Conservation (phyloP, 495 filamentous ascomycete species). For the Darksidea phi region DNA sequence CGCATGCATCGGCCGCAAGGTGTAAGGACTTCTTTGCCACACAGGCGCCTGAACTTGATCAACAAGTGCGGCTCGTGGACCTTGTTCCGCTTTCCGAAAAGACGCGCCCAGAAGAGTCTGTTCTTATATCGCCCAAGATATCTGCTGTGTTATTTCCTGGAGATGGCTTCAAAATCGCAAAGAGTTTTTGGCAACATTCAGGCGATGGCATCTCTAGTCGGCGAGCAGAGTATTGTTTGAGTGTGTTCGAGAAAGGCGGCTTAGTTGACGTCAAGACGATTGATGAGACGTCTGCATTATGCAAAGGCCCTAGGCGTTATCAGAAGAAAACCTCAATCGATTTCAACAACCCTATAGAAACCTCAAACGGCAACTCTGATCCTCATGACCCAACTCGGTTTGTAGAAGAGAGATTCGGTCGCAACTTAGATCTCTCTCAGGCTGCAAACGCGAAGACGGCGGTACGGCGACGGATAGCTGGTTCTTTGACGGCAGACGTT, state of each 20-base stretch:
- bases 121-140: slow-evolving; percentile 47
- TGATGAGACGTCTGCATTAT: slow-evolving; percentile 26
- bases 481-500: slow-evolving; percentile 70
- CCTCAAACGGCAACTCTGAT: slow-evolving; percentile 41
- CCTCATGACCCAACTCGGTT: slow-evolving; percentile 73
- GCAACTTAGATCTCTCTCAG: slow-evolving; percentile 78
- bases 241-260: slow-evolving; percentile 66
- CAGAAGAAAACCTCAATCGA: slow-evolving; percentile 60
- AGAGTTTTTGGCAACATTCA: slow-evolving; percentile 93
- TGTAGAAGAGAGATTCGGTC: slow-evolving; percentile 91
- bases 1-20: slow-evolving; percentile 59
- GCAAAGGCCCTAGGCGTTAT: slow-evolving; percentile 54
- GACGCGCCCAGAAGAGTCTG: slow-evolving; percentile 31
- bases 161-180: slow-evolving; percentile 65
- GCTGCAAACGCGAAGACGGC: slow-evolving; percentile 80
- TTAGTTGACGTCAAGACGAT: slow-evolving; percentile 52
- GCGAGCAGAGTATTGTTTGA: slow-evolving; percentile 82
- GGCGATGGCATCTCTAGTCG: slow-evolving; percentile 94
- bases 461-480: slow-evolving; percentile 83
- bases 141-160: slow-evolving; percentile 71
- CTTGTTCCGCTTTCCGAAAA: slow-evolving; percentile 55
- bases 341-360: slow-evolving; percentile 21
- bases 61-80: slow-evolving; percentile 62
- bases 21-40: slow-evolving; percentile 71
- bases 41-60: slow-evolving; percentile 51